These are phyloP conservation scores for Torulaspora microellipsoides DNA, from an alignment of 805 yeast genomes.

Conservation along the genomic window DNA sequence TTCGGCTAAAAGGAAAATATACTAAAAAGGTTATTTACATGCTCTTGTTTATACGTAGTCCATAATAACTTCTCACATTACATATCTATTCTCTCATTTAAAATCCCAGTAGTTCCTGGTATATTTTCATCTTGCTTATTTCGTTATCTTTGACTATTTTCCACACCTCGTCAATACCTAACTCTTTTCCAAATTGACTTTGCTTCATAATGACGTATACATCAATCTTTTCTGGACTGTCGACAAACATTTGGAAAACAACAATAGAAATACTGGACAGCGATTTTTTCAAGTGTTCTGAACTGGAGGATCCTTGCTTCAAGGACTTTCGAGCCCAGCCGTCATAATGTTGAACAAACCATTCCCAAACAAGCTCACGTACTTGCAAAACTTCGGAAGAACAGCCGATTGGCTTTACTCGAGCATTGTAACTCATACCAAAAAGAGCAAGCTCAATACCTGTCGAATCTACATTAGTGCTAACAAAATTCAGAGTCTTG, in stretches of 20 bases:
- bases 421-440: slow-evolving; percentile 44
- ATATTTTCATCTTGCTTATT: slow-evolving; percentile 11
- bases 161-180: slow-evolving; percentile 26
- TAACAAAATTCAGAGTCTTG: slow-evolving; percentile 54
- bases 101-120: slow-evolving; percentile 13
- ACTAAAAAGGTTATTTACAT: not conserved
- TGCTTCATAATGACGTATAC: slow-evolving; percentile 35
- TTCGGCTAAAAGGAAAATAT: slow-evolving; percentile 1
- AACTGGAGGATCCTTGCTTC: slow-evolving; percentile 39
- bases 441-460: slow-evolving; percentile 54
- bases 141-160: slow-evolving; percentile 12
- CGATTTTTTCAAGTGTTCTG: slow-evolving; percentile 42
- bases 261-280: slow-evolving; percentile 37
- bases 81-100: not conserved
- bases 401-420: slow-evolving; percentile 1
- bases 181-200: slow-evolving; percentile 29
- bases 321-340: slow-evolving; percentile 47
- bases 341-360: slow-evolving; percentile 53
- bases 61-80: not conserved
- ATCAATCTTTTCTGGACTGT: slow-evolving; percentile 27
- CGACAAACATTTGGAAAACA: slow-evolving; percentile 34
- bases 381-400: slow-evolving; percentile 4
- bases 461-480: slow-evolving; percentile 50
- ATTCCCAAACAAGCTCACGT: slow-evolving; percentile 44
- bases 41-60: not conserved